phyloP scores from a whole-genome alignment of 371 early-diverging fungal species.

The Rhizopus stolonifer region DNA sequence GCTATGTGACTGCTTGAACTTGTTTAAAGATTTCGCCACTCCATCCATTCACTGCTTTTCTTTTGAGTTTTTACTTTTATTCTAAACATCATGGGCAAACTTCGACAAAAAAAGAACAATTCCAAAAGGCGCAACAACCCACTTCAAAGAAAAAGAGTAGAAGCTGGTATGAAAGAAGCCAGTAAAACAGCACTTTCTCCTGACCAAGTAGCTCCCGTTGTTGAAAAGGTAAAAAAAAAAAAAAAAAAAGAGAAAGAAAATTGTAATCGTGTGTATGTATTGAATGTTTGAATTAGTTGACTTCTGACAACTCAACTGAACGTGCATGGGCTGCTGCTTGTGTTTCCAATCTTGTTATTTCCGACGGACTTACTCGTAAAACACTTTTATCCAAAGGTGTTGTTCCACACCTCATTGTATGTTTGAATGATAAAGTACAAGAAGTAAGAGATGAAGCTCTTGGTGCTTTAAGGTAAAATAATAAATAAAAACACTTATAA shows the following conservation, averaged over 20 bases:
- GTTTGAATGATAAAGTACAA: conserved; percentile 65
- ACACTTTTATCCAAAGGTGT: conserved; percentile 71
- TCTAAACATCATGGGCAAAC: conserved; percentile 38
- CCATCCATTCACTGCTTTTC: too few species aligned
- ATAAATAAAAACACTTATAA: neutral
- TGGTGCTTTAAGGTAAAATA: conserved; percentile 66
- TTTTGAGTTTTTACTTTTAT: too few species aligned
- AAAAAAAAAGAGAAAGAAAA: neutral
- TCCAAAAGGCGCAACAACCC: conserved; percentile 33
- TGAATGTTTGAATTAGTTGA: conserved; percentile 48
- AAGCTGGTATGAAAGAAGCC: conserved; percentile 34
- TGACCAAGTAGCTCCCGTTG: conserved; percentile 53
- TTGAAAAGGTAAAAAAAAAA: conserved; percentile 48
- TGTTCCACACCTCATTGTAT: conserved; percentile 62
- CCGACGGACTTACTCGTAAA: conserved; percentile 63
- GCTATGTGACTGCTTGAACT: too few species aligned
- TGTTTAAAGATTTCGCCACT: too few species aligned
- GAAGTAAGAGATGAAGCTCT: conserved; percentile 80
- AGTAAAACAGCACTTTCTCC: conserved; percentile 25
- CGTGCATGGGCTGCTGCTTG: conserved; percentile 90
- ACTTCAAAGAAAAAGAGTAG: conserved; percentile 25
- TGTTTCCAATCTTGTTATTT: conserved; percentile 71
- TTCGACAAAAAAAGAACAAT: conserved; percentile 25
- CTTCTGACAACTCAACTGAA: conserved; percentile 66
- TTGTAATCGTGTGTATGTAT: too few species aligned